phyloP scores from a whole-genome alignment of 169 alveolate species.

The Plasmodium sp. region DNA sequence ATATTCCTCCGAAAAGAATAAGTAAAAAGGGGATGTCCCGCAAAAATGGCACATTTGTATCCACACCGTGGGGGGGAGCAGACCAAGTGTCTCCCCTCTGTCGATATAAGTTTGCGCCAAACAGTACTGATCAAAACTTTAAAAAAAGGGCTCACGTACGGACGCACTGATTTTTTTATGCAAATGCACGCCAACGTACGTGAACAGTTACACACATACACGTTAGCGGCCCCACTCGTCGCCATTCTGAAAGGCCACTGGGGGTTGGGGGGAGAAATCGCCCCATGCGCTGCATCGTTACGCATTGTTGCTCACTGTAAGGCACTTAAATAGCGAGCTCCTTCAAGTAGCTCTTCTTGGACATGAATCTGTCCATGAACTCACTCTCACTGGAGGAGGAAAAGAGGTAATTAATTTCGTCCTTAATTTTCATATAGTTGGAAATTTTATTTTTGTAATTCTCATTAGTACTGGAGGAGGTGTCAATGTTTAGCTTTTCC shows the following conservation, averaged over 20 bases:
- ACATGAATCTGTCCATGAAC: conserved; percentile 43
- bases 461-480: conserved; percentile 19
- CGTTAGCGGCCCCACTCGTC: background rate
- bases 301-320: too few relatives aligned
- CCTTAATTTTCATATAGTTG: conserved; percentile 65
- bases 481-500: conserved; percentile 64
- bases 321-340: conserved; percentile 15
- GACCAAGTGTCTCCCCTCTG: background rate
- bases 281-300: background rate
- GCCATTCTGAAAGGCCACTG: background rate
- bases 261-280: background rate
- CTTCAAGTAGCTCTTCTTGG: conserved; percentile 52
- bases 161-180: background rate
- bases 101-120: background rate
- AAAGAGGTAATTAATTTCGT: conserved; percentile 39
- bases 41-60: background rate
- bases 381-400: conserved; percentile 30
- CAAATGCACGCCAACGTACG: background rate
- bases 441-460: conserved; percentile 63
- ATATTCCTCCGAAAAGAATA: background rate
- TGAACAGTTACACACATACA: background rate
- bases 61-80: background rate
- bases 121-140: background rate
- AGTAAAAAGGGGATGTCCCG: background rate
- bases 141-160: background rate